A percentile compares a stretch with the other conserved stretches of the same genome.
These are phyloP conservation scores for Cladosporium phlei DNA, from an alignment of 2,329 filamentous ascomycete species.

Conservation along the genomic window DNA sequence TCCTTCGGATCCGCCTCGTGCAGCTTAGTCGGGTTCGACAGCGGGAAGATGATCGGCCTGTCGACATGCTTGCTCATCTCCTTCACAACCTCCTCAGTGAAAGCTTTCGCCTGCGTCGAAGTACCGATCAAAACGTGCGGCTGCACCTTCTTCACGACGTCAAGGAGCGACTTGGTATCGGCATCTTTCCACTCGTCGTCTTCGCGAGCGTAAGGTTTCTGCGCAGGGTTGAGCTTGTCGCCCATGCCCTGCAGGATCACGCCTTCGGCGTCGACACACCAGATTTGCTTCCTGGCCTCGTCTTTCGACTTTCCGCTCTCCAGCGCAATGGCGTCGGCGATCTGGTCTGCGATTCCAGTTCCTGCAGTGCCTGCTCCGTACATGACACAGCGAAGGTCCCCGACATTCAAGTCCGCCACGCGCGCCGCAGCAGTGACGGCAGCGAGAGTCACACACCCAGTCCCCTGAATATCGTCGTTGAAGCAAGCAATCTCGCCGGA, in stretches of 20 bases:
- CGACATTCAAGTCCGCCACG: conserved; percentile 61
- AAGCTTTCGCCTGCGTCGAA: conserved; percentile 70
- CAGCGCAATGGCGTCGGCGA: conserved; percentile 70
- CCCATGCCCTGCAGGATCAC: conserved; percentile 62
- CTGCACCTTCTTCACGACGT: conserved; percentile 64
- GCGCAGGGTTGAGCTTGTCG: conserved; percentile 60
- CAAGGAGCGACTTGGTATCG: conserved; percentile 55
- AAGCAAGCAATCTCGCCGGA: conserved; percentile 72
- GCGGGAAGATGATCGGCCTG: conserved; percentile 78
- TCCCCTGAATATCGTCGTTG: conserved; percentile 88
- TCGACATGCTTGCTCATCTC: conserved; percentile 72
- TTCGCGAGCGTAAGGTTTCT: conserved; percentile 62
- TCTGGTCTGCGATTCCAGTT: conserved; percentile 79
- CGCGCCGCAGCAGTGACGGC: conserved; percentile 73
- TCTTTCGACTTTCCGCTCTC: conserved; percentile 62
- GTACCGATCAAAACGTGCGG: conserved; percentile 82
- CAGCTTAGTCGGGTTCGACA: conserved; percentile 78
- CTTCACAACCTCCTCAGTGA: conserved; percentile 67
- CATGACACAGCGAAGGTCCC: conserved; percentile 66
- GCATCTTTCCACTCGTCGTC: conserved; percentile 59
- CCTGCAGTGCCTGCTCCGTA: conserved; percentile 81
- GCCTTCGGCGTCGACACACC: conserved; percentile 71
- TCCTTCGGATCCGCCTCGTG: conserved; percentile 78
- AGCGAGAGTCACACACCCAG: conserved; percentile 79
- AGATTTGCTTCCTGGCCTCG: conserved; percentile 77